A percentile compares a stretch with the other conserved stretches of the same genome.
phyloP scores from a whole-genome alignment of 2,329 filamentous ascomycete genomes.

The Trichocomaceae sp. region DNA sequence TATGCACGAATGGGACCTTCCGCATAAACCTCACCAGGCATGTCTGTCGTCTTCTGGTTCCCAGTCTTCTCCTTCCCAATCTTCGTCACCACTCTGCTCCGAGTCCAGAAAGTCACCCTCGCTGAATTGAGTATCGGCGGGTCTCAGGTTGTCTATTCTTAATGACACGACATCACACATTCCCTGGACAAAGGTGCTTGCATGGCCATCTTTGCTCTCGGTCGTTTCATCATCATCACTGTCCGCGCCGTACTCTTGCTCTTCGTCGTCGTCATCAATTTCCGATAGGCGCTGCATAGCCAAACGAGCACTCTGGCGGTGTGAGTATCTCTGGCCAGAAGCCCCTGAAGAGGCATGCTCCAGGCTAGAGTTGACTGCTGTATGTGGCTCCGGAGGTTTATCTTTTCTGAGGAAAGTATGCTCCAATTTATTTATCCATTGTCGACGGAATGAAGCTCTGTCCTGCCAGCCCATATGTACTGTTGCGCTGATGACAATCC shows the following conservation, averaged over 20 bases:
- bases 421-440: constrained; percentile 67
- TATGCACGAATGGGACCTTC: background rate
- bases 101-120: constrained; percentile 57
- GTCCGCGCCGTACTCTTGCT: constrained; percentile 16
- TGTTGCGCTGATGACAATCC: constrained; percentile 67
- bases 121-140: constrained; percentile 51
- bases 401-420: constrained; percentile 39
- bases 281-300: constrained; percentile 25
- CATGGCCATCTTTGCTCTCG: background rate
- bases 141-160: constrained; percentile 56
- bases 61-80: constrained; percentile 43
- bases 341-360: background rate
- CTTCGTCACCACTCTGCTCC: constrained; percentile 55
- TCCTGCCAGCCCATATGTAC: constrained; percentile 74
- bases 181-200: constrained; percentile 42
- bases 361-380: background rate
- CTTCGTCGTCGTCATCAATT: constrained; percentile 19
- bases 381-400: constrained; percentile 11
- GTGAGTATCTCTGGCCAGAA: constrained; percentile 22
- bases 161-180: constrained; percentile 54
- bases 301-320: constrained; percentile 35
- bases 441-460: constrained; percentile 68
- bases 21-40: constrained; percentile 22
- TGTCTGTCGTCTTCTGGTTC: constrained; percentile 23
- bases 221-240: background rate